Percentiles rank a stretch among this genome's conserved stretches.
Evolutionary conservation across 768 basidiomycete genomes (phyloP).

Genomic region (Pisolithus microcarpus): DNA sequence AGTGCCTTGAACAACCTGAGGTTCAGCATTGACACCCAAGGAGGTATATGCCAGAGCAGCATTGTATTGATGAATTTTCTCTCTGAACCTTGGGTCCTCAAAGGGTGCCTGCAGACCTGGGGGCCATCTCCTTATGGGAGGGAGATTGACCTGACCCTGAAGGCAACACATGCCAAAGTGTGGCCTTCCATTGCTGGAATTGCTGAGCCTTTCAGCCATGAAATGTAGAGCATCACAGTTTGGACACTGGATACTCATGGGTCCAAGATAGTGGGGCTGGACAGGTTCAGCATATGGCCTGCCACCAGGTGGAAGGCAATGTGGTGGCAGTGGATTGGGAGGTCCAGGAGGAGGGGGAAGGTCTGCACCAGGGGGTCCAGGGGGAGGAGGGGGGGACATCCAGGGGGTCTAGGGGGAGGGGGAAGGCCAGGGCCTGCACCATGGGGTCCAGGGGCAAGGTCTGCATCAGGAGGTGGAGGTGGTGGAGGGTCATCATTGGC

Average conservation of each 20-base stretch:
- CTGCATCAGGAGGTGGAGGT: too few species aligned
- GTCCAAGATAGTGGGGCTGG: background rate
- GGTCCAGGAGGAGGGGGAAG: background rate
- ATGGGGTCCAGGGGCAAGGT: background rate
- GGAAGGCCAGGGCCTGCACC: background rate
- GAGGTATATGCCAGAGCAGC: slow-evolving; percentile 36
- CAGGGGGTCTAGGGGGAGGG: background rate
- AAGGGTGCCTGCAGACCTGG: slow-evolving; percentile 4
- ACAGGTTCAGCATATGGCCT: slow-evolving; percentile 11
- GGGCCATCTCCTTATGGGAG: slow-evolving; percentile 8
- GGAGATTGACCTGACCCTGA: slow-evolving; percentile 21
- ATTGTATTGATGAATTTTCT: slow-evolving; percentile 34
- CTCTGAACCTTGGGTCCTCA: slow-evolving; percentile 15
- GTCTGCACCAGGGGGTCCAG: too few species aligned
- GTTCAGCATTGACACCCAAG: slow-evolving; percentile 26
- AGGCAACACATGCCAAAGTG: slow-evolving; percentile 24
- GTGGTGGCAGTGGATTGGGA: background rate
- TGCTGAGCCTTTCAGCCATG: slow-evolving; percentile 4
- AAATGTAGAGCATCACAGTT: slow-evolving; percentile 18
- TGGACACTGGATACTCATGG: slow-evolving; percentile 5
- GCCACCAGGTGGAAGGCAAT: background rate
- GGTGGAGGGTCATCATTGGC: too few species aligned
- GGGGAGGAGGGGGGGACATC: too few species aligned
- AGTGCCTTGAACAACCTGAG: slow-evolving; percentile 7
- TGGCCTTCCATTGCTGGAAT: background rate